Evolutionary conservation across 805 yeast genomes (phyloP).

Genomic region (Hanseniaspora thailandica): DNA sequence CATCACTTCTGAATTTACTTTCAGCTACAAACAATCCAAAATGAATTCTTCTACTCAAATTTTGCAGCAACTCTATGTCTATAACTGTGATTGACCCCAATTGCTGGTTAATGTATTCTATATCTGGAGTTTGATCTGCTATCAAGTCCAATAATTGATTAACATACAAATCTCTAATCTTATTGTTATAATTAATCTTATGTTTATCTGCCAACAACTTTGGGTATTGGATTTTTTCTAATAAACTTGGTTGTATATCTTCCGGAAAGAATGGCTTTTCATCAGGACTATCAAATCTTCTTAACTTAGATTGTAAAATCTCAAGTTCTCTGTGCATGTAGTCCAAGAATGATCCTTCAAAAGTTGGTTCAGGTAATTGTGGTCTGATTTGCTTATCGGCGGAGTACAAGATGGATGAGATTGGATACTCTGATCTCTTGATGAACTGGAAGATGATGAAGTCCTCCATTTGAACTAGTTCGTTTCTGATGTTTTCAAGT

Average conservation of each 20-base stretch:
- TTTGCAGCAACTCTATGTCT: conserved; percentile 80
- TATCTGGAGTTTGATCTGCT: conserved; percentile 57
- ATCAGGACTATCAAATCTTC: conserved; percentile 91
- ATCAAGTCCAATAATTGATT: conserved; percentile 64
- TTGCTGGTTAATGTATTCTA: conserved; percentile 47
- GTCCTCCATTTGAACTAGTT: conserved; percentile 88
- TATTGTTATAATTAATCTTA: conserved; percentile 62
- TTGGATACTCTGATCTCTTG: conserved; percentile 80
- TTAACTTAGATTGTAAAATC: conserved; percentile 59
- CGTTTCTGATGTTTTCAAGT: conserved; percentile 68
- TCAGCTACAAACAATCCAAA: conserved; percentile 98
- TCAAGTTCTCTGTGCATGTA: conserved; percentile 75
- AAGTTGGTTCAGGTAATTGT: conserved; percentile 40
- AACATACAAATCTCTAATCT: conserved; percentile 58
- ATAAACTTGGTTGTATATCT: conserved; percentile 48
- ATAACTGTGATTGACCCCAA: conserved; percentile 74
- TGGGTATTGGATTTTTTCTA: conserved; percentile 75
- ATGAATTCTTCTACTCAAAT: conserved; percentile 83
- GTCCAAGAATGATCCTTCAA: conserved; percentile 73
- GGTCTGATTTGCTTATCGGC: conserved; percentile 35
- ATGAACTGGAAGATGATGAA: conserved; percentile 85
- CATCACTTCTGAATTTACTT: conserved; percentile 68
- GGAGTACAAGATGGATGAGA: conserved; percentile 64
- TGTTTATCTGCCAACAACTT: conserved; percentile 62
- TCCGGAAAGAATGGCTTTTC: conserved; percentile 81